Percentiles rank a stretch among this genome's conserved stretches.
These are phyloP conservation scores for Alternaria atra DNA, from an alignment of 2,329 filamentous ascomycete species.

Conservation along the genomic window DNA sequence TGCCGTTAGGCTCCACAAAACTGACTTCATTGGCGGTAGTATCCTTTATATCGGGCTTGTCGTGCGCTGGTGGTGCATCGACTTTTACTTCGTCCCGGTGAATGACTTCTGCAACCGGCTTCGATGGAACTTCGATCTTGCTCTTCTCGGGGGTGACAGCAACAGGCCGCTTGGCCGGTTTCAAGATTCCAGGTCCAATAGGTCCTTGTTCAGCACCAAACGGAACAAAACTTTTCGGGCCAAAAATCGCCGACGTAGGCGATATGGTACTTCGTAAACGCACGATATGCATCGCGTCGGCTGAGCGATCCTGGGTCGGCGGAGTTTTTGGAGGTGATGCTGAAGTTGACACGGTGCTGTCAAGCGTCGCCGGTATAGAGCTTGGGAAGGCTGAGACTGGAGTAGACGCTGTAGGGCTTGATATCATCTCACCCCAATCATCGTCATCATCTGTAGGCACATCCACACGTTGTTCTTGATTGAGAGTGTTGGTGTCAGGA, in stretches of 20 bases:
- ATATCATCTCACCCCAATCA: slow-evolving; percentile 53
- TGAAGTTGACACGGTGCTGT: slow-evolving; percentile 22
- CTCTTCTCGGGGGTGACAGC: slow-evolving; percentile 20
- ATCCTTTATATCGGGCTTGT: not conserved
- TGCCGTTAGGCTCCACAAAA: not conserved
- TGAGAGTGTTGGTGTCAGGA: slow-evolving; percentile 22
- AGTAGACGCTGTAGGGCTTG: slow-evolving; percentile 43
- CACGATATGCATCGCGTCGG: slow-evolving; percentile 40
- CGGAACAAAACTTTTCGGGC: slow-evolving; percentile 40
- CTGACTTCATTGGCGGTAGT: not conserved
- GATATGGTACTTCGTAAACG: slow-evolving; percentile 45
- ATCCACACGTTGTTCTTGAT: slow-evolving; percentile 8
- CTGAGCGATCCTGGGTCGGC: slow-evolving; percentile 16
- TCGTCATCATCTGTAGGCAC: slow-evolving; percentile 39
- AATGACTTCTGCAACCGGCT: not conserved
- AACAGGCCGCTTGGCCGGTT: slow-evolving; percentile 28
- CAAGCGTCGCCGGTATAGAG: slow-evolving; percentile 11
- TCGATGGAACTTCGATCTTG: not conserved
- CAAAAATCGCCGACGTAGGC: slow-evolving; percentile 47
- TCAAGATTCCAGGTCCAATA: slow-evolving; percentile 43
- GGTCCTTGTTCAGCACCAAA: slow-evolving; percentile 34
- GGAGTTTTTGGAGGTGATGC: slow-evolving; percentile 23
- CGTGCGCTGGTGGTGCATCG: not conserved
- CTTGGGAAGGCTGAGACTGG: slow-evolving; percentile 25
- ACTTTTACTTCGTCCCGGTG: not conserved